Conservation (phyloP, 192 early-diverging fungal species). For the Chytriomyces sp. region DNA sequence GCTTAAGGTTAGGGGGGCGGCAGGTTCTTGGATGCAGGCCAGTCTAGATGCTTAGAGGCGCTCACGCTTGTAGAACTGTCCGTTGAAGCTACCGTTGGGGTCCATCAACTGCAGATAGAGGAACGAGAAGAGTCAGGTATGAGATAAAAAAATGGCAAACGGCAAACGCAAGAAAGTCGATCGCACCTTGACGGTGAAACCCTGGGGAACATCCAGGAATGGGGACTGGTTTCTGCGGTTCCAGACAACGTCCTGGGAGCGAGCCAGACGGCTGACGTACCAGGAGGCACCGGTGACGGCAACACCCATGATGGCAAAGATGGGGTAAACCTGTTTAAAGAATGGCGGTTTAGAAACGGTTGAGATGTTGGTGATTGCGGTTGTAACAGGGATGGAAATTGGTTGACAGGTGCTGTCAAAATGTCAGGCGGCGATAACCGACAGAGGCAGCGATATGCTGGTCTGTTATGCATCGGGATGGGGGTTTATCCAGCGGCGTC, state of each 20-base stretch:
- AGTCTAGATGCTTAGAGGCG: too few species aligned
- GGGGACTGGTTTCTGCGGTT: constrained; percentile 33
- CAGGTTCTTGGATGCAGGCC: too few species aligned
- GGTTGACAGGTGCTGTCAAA: not conserved
- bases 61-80: too few species aligned
- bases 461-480: too few species aligned
- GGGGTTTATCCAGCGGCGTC: too few species aligned
- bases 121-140: too few species aligned
- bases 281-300: constrained; percentile 33
- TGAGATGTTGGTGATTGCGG: not conserved
- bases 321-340: constrained; percentile 23
- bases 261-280: constrained; percentile 35
- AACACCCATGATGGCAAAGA: constrained; percentile 32
- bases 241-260: constrained; percentile 37
- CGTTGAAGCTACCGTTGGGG: too few species aligned
- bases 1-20: too few species aligned
- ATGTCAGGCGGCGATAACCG: too few species aligned
- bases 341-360: not conserved
- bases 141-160: not conserved
- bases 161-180: not conserved
- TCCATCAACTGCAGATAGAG: too few species aligned
- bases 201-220: constrained; percentile 12
- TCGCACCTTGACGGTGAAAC: constrained; percentile 7
- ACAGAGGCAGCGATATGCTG: too few species aligned
- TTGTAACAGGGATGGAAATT: not conserved